Percentiles rank a stretch among this genome's conserved stretches.
These are phyloP conservation scores for Oryza australiensis DNA, from an alignment of 176 grass and related monocot species.

Conservation along the genomic window DNA sequence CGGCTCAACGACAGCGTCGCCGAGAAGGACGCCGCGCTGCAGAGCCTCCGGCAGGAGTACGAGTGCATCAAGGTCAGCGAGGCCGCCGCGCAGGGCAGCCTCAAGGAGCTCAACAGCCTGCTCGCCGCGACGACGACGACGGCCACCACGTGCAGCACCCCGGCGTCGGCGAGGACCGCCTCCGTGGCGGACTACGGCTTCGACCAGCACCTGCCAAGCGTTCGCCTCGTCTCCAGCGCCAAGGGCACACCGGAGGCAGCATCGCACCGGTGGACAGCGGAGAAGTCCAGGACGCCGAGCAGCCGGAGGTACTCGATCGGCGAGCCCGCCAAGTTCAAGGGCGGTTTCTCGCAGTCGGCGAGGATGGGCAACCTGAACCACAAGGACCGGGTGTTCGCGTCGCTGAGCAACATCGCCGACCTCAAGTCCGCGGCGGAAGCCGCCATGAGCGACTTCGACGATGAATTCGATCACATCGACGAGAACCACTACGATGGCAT, in stretches of 20 bases:
- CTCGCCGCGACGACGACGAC: constrained; percentile 65
- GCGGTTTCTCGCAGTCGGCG: constrained; percentile 45
- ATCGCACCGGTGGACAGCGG: constrained; percentile 30
- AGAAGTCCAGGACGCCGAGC: constrained; percentile 36
- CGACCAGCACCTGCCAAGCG: background rate
- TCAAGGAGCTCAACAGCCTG: constrained; percentile 84
- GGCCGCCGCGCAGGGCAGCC: constrained; percentile 74
- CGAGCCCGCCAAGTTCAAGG: constrained; percentile 59
- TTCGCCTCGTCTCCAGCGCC: constrained; percentile 9
- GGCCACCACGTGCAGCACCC: constrained; percentile 50
- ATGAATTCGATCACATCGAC: constrained; percentile 68
- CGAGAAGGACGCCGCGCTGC: constrained; percentile 69
- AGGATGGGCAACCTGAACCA: constrained; percentile 43
- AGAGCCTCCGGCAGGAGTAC: constrained; percentile 69
- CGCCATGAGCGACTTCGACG: constrained; percentile 50
- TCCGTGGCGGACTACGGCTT: constrained; percentile 23
- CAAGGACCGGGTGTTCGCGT: constrained; percentile 62
- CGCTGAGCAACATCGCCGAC: constrained; percentile 77
- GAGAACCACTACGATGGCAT: constrained; percentile 39
- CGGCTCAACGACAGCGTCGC: constrained; percentile 54
- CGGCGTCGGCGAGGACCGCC: constrained; percentile 31
- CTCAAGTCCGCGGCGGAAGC: constrained; percentile 51
- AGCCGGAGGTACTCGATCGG: constrained; percentile 66
- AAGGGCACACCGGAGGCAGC: constrained; percentile 31
- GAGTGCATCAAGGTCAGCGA: constrained; percentile 95